Evolutionary conservation across 352 stramenopile species (phyloP).

Genomic region (Pythium plurisporium): DNA sequence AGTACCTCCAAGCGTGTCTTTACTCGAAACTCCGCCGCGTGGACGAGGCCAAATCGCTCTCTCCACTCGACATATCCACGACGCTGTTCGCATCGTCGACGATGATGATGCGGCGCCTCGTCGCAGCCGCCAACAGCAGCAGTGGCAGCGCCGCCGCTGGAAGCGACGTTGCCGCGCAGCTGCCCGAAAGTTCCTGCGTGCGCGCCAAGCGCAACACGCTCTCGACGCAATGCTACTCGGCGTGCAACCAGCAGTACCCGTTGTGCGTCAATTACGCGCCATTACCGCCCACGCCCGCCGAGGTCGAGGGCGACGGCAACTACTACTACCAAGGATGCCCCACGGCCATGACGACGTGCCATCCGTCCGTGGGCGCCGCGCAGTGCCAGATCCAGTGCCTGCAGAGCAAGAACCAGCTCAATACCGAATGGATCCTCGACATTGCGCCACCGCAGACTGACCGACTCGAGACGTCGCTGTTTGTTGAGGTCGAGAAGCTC

Average conservation of each 20-base stretch:
- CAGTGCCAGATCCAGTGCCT: conserved; percentile 69
- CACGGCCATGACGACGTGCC: conserved; percentile 45
- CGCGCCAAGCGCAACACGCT: conserved; percentile 52
- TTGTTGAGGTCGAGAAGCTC: conserved; percentile 50
- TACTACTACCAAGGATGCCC: conserved; percentile 67
- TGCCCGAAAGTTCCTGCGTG: conserved; percentile 21
- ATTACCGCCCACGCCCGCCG: conserved; percentile 20
- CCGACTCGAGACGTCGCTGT: conserved; percentile 54
- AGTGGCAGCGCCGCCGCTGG: background rate
- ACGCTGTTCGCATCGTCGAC: too few relatives aligned
- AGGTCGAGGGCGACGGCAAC: conserved; percentile 37
- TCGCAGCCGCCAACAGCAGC: conserved; percentile 1
- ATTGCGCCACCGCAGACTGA: conserved; percentile 65
- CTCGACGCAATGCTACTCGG: conserved; percentile 47
- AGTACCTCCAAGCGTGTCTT: too few relatives aligned
- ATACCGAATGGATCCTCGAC: conserved; percentile 45
- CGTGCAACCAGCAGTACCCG: conserved; percentile 27
- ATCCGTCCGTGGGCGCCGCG: conserved; percentile 32
- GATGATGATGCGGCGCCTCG: too few relatives aligned
- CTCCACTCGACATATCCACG: too few relatives aligned
- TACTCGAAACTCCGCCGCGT: too few relatives aligned
- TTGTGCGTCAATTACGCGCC: conserved; percentile 67
- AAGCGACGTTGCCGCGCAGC: background rate
- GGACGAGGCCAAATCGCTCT: too few relatives aligned
- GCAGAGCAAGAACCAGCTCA: conserved; percentile 28